A percentile compares a stretch with the other conserved stretches of the same genome.
phyloP scores from a whole-genome alignment of 768 basidiomycete genomes.

The Termitomyces sp. region DNA sequence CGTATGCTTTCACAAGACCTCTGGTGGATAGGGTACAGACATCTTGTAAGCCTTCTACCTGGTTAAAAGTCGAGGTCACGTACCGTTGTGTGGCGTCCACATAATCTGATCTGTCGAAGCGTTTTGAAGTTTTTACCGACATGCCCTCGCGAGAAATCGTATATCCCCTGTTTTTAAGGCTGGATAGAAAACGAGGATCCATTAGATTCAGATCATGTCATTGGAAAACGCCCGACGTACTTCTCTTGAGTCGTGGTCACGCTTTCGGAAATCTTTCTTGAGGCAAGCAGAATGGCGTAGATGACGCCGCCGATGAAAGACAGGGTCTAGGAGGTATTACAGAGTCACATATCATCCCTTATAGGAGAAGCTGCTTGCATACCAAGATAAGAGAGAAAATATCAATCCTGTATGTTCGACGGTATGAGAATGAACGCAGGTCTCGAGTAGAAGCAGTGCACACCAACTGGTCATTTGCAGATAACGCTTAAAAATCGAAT shows the following conservation, averaged over 20 bases:
- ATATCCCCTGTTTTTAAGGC: conserved; percentile 53
- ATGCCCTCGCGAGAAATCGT: conserved; percentile 60
- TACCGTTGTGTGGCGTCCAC: conserved; percentile 75
- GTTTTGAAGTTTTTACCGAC: conserved; percentile 60
- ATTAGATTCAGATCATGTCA: not conserved
- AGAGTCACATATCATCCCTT: not conserved
- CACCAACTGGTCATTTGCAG: conserved; percentile 15
- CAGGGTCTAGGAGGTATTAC: conserved; percentile 39
- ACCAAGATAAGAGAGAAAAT: conserved; percentile 40
- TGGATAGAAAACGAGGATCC: not conserved
- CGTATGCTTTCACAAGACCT: conserved; percentile 52
- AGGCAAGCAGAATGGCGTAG: conserved; percentile 38
- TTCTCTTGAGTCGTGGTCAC: conserved; percentile 52
- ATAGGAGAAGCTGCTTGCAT: conserved; percentile 19
- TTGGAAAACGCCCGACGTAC: conserved; percentile 31
- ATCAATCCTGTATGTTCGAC: conserved; percentile 34
- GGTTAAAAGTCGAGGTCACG: conserved; percentile 13
- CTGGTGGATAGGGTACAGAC: conserved; percentile 27
- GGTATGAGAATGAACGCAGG: not conserved
- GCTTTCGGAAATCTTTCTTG: conserved; percentile 38
- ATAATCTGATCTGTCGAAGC: conserved; percentile 62
- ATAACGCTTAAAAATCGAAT: not conserved
- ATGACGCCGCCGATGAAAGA: conserved; percentile 45
- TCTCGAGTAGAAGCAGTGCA: not conserved
- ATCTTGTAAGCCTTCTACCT: not conserved